These are phyloP conservation scores for Leptographium wingfieldii DNA, from an alignment of 2,329 filamentous ascomycete genomes.

Conservation along the genomic window DNA sequence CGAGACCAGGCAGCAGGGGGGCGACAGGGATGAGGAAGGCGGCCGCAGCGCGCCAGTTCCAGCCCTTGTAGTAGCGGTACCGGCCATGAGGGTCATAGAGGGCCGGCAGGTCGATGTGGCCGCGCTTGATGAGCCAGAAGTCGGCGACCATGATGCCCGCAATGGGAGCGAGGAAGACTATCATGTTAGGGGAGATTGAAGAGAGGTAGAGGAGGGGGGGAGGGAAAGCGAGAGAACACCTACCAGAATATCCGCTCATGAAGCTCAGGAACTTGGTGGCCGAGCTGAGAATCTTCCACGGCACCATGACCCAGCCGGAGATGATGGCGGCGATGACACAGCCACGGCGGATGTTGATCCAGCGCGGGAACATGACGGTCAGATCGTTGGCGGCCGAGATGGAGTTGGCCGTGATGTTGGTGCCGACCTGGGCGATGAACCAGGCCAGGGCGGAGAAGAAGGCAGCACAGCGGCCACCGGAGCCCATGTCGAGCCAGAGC, in stretches of 20 bases:
- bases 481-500: constrained; percentile 29
- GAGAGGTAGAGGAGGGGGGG: neutral
- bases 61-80: constrained; percentile 21
- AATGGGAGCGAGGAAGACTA: constrained; percentile 26
- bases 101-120: constrained; percentile 26
- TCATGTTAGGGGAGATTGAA: neutral
- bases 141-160: constrained; percentile 28
- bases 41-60: constrained; percentile 15
- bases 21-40: constrained; percentile 16
- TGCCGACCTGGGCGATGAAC: constrained; percentile 42
- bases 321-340: constrained; percentile 43
- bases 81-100: constrained; percentile 28
- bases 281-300: constrained; percentile 52
- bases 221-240: neutral
- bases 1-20: constrained; percentile 21
- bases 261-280: constrained; percentile 49
- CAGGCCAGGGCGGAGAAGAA: constrained; percentile 38
- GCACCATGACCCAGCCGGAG: constrained; percentile 46
- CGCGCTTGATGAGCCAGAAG: constrained; percentile 25
- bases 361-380: constrained; percentile 38
- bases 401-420: constrained; percentile 44
- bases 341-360: constrained; percentile 42
- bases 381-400: constrained; percentile 42
- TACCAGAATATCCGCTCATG: constrained; percentile 45
- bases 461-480: constrained; percentile 28